Evolutionary conservation across 2,329 filamentous ascomycete species (phyloP), one percentile per base, ranked within the genome.

Genomic region (Trichoderma breve): DNA sequence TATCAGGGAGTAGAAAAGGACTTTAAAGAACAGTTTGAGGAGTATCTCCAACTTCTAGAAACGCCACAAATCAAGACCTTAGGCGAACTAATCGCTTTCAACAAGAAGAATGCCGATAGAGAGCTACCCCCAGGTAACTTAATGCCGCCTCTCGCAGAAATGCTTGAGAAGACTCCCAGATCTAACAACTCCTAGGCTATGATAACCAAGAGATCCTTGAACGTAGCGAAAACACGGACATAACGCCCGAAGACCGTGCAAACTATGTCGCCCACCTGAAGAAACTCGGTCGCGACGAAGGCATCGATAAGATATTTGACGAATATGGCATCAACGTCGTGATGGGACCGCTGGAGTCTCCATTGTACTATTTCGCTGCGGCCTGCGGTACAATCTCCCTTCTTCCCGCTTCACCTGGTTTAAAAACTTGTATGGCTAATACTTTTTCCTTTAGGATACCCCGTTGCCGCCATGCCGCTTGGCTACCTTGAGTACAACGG

Each of bases 281-380:
- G 21, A 63, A 58, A 26, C 55, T 61, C 65, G 69, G 72, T 21
- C 71, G 71, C 28, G 58, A 74, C 26, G 55, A 63, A 51, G 63
- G 71, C 53, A 65, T 74, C 57, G 51, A 73, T 32, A 70, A 55
- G 36, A 64, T 70, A 26, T 64, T 73, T 9, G 21, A 73, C 61
- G 73, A 74, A 58, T 71, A 73, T 47, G 53, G 26, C 12, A 43
- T 74, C 63, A 72, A 74, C 30, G 63, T 73, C 30, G 73, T 74
- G 24, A 70, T 74, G 57, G 73, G 71, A n/a, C 68, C 73, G n/a
- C 36, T 60, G 5, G 73, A 53, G 47, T 64, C 72, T 4, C 63
- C 63, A 0, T 11, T 66, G 14, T 55, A 65, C 15, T 66, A 55
- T 12, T 66, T 55, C 11, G 63, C 63, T 14, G 63, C 63, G 0